Evolutionary conservation across 2,329 filamentous ascomycete genomes (phyloP).

Genomic region (Talaromyces sp.): DNA sequence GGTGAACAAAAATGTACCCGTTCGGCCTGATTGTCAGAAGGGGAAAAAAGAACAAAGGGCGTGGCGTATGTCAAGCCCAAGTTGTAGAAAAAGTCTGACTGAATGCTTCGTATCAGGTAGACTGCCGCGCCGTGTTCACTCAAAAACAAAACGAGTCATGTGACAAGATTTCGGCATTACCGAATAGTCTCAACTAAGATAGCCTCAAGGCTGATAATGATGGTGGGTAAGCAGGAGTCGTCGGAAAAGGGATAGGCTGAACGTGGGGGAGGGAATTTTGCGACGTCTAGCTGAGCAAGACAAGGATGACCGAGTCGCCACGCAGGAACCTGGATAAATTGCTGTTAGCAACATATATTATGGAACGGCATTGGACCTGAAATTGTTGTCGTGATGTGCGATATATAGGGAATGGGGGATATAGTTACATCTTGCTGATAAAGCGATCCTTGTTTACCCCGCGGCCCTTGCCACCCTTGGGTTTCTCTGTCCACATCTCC

Average conservation of each 20-base stretch:
- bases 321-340: constrained; percentile 59
- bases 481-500: constrained; percentile 99
- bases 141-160: neutral
- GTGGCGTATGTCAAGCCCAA: neutral
- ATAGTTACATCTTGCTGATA: constrained; percentile 87
- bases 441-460: constrained; percentile 98
- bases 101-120: neutral
- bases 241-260: neutral
- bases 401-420: neutral
- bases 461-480: constrained; percentile 79
- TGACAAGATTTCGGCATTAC: neutral
- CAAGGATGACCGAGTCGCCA: constrained; percentile 82
- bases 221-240: neutral
- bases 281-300: constrained; percentile 65
- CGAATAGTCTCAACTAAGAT: neutral
- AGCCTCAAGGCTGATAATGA: neutral
- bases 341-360: constrained; percentile 1
- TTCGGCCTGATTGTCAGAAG: neutral
- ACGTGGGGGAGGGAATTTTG: neutral
- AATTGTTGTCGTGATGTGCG: neutral
- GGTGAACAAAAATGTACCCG: neutral
- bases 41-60: neutral
- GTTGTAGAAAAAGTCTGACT: neutral
- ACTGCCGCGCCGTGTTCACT: neutral
- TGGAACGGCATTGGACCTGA: neutral